Conservation (phyloP, 495 filamentous ascomycete species). For the Eremomyces bilateralis region DNA sequence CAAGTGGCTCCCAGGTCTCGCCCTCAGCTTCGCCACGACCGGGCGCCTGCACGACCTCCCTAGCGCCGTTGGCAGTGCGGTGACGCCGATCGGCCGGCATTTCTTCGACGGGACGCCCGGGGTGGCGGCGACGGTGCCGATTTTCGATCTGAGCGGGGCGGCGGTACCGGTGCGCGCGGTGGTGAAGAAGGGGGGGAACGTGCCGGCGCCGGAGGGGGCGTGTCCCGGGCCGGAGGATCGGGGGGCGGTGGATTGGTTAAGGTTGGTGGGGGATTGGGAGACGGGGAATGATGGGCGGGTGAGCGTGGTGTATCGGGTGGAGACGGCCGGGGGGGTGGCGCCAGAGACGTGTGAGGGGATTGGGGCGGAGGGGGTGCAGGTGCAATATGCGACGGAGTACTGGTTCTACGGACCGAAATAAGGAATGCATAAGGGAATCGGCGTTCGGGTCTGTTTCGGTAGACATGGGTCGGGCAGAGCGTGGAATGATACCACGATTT, state of each 20-base stretch:
- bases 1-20: neutral
- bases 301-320: conserved; percentile 7
- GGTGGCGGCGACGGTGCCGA: conserved; percentile 3
- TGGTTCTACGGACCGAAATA: conserved; percentile 9
- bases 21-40: conserved; percentile 1
- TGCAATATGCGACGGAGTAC: conserved; percentile 10
- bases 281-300: conserved; percentile 1
- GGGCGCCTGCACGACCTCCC: conserved; percentile 1
- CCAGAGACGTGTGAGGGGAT: conserved; percentile 2
- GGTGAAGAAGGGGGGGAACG: conserved; percentile 2
- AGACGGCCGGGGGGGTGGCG: conserved; percentile 8
- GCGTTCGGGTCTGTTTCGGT: too few relatives aligned
- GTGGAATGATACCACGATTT: too few relatives aligned
- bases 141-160: conserved; percentile 5
- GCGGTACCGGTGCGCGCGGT: neutral
- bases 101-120: too few relatives aligned
- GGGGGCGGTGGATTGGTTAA: conserved; percentile 9
- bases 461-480: too few relatives aligned
- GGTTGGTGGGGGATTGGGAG: conserved; percentile 2
- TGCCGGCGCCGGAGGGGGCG: conserved; percentile 2
- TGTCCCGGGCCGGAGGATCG: conserved; percentile 2
- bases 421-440: too few relatives aligned
- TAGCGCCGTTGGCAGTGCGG: neutral
- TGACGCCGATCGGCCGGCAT: conserved; percentile 6
- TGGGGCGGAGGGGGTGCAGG: neutral